Evolutionary conservation across 208 protist genomes (phyloP).

Genomic region (Crithidia acanthocephali): DNA sequence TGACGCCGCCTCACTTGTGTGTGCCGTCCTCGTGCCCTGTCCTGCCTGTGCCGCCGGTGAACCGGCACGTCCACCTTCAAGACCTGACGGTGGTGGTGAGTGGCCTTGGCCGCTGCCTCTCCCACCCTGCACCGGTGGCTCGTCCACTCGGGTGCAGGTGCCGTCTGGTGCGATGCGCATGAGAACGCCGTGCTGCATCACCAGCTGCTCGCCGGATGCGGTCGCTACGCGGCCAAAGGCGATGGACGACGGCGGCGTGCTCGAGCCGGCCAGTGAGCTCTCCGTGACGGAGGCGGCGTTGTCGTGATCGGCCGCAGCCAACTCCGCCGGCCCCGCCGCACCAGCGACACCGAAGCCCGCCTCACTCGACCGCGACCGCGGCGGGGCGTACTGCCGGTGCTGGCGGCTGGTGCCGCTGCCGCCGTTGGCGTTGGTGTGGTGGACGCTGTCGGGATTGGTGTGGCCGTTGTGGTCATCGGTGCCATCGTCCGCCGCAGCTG

Average conservation of each 20-base stretch:
- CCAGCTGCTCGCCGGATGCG: slow-evolving; percentile 32
- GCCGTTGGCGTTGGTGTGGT: too few relatives aligned
- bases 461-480: not conserved
- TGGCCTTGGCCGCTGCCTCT: not conserved
- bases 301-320: not conserved
- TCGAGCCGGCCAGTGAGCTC: slow-evolving; percentile 23
- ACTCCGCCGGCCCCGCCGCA: not conserved
- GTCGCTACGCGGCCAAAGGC: slow-evolving; percentile 7
- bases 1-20: not conserved
- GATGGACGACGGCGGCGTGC: slow-evolving; percentile 24
- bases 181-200: slow-evolving; percentile 62
- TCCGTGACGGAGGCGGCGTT: slow-evolving; percentile 16
- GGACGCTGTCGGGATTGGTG: too few relatives aligned
- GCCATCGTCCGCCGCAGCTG: not conserved
- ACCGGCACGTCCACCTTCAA: not conserved
- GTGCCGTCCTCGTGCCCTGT: not conserved
- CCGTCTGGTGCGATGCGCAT: slow-evolving; percentile 40
- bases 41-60: not conserved
- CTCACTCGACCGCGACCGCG: slow-evolving; percentile 13
- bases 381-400: slow-evolving; percentile 31
- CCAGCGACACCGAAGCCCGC: not conserved
- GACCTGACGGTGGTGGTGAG: not conserved
- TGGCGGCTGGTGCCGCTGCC: not conserved
- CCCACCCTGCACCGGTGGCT: not conserved
- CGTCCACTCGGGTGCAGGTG: slow-evolving; percentile 18